These are phyloP conservation scores for Candida orba DNA, from an alignment of 805 yeast genomes.

Conservation along the genomic window DNA sequence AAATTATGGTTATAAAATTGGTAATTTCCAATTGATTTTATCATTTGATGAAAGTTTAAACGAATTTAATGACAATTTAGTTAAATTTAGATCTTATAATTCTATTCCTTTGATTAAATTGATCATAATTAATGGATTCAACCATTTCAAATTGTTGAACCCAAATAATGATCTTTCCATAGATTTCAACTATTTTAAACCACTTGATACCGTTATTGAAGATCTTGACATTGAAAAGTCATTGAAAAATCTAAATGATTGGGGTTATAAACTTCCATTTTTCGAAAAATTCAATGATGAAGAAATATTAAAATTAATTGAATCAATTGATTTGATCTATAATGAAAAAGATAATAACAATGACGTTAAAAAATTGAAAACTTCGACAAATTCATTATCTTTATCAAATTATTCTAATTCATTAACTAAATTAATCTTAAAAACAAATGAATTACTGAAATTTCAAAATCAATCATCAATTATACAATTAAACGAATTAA, in stretches of 20 bases:
- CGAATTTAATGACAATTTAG: slow-evolving; percentile 32
- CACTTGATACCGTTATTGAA: no score
- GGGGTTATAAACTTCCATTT: no score
- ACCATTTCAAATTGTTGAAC: no score
- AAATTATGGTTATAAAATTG: background rate
- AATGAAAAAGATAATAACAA: background rate
- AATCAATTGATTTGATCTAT: background rate
- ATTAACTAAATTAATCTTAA: slow-evolving; percentile 31
- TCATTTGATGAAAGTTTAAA: slow-evolving; percentile 36
- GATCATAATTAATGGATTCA: background rate
- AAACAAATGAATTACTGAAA: slow-evolving; percentile 21
- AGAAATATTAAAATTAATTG: background rate
- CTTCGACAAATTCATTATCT: no score
- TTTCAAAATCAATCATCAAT: slow-evolving; percentile 10
- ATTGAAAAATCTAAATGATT: no score
- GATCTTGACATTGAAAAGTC: no score
- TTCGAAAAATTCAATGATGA: no score
- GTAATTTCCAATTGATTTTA: slow-evolving; percentile 34
- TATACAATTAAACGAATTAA: slow-evolving; percentile 20
- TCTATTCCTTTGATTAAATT: slow-evolving; percentile 19
- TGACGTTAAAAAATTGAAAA: no score
- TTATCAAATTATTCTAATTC: slow-evolving; percentile 29
- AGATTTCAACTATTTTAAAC: no score
- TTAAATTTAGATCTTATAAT: slow-evolving; percentile 38
- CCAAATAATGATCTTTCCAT: no score